A percentile compares a stretch with the other conserved stretches of the same genome.
phyloP scores from a whole-genome alignment of 1,284 basidiomycete species.

The Gymnopus androsaceus region DNA sequence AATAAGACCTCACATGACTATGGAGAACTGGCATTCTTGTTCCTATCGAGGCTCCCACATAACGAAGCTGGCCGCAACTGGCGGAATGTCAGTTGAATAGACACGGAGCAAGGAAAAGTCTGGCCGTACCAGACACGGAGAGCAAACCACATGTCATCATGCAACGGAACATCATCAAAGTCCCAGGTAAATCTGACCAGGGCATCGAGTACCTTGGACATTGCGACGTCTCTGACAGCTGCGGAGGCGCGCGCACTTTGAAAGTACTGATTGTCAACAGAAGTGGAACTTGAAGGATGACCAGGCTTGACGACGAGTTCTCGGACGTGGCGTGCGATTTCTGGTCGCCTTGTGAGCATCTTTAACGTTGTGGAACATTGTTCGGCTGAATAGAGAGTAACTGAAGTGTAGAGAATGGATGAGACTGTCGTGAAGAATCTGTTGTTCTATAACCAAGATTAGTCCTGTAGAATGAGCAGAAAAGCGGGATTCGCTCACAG shows the following conservation, averaged over 20 bases:
- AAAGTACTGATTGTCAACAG: constrained; percentile 28
- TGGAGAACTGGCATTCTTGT: constrained; percentile 53
- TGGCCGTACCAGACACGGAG: constrained; percentile 58
- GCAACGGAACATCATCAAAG: constrained; percentile 61
- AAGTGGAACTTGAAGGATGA: constrained; percentile 28
- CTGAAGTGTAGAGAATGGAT: constrained; percentile 58
- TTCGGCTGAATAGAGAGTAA: constrained; percentile 50
- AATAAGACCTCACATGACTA: constrained; percentile 53
- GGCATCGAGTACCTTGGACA: constrained; percentile 57
- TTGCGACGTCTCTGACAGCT: constrained; percentile 46
- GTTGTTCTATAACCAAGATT: constrained; percentile 37
- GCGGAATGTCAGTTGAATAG: not conserved
- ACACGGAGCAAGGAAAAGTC: not conserved
- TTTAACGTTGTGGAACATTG: constrained; percentile 63
- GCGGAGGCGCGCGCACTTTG: constrained; percentile 43
- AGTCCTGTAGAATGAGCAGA: constrained; percentile 3
- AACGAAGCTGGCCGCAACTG: constrained; percentile 64
- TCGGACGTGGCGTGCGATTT: constrained; percentile 65
- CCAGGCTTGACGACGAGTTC: constrained; percentile 53
- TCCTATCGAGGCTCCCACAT: constrained; percentile 62
- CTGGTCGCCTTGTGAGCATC: constrained; percentile 57
- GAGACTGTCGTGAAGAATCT: constrained; percentile 51
- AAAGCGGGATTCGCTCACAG: constrained; percentile 41
- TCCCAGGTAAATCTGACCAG: constrained; percentile 68
- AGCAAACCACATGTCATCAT: constrained; percentile 75